Percentiles rank a stretch among this genome's conserved stretches.
These are phyloP conservation scores for Hymenoscyphus scutula DNA, from an alignment of 2,329 filamentous ascomycete genomes.

Conservation along the genomic window DNA sequence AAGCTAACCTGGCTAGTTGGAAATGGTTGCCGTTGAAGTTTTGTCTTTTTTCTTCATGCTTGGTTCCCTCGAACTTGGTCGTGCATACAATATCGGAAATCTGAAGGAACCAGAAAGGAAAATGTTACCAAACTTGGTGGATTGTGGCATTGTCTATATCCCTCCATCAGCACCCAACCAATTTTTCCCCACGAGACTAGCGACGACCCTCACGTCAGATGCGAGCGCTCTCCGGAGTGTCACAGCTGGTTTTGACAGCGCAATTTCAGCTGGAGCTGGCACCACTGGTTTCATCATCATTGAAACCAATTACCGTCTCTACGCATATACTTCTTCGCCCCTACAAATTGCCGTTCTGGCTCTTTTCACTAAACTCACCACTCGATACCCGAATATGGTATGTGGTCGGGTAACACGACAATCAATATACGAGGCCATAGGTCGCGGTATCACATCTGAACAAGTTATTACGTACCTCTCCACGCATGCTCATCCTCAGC, in stretches of 20 bases:
- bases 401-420: constrained; percentile 86
- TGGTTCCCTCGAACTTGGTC: constrained; percentile 86
- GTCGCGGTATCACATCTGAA: constrained; percentile 86
- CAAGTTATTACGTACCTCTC: constrained; percentile 94
- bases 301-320: constrained; percentile 96
- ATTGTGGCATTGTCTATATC: constrained; percentile 89
- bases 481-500: constrained; percentile 91
- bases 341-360: constrained; percentile 92
- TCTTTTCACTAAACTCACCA: constrained; percentile 83
- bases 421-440: constrained; percentile 83
- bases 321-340: constrained; percentile 92
- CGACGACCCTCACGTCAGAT: constrained; percentile 84
- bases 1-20: constrained; percentile 36
- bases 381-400: constrained; percentile 92
- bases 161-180: constrained; percentile 56
- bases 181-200: constrained; percentile 88
- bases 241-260: constrained; percentile 66
- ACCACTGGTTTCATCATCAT: constrained; percentile 85
- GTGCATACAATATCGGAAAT: constrained; percentile 83
- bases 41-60: constrained; percentile 95
- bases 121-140: constrained; percentile 86
- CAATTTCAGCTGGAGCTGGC: constrained; percentile 47
- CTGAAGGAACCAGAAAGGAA: constrained; percentile 78
- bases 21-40: constrained; percentile 88
- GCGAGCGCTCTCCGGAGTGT: constrained; percentile 68